Conservation (phyloP, 169 alveolate genomes). For the Cystoisospora suis region DNA sequence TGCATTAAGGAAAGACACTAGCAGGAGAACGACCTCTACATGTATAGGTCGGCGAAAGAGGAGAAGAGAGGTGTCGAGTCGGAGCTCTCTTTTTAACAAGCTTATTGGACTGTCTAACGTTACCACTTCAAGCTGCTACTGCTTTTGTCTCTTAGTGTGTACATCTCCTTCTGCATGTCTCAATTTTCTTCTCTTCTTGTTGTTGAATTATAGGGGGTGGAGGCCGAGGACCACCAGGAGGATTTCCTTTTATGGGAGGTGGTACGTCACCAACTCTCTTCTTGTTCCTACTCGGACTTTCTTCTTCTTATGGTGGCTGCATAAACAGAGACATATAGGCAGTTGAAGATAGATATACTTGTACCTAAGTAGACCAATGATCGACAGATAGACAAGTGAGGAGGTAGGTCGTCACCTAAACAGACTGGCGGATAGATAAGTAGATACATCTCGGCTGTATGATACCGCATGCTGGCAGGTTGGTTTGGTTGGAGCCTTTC, state of each 20-base stretch:
- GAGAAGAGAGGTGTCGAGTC: no score
- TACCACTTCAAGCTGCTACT: no score
- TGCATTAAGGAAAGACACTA: no score
- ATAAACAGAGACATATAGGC: neutral
- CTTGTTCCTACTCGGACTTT: neutral
- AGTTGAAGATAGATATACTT: neutral
- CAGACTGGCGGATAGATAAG: neutral
- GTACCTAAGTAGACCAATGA: neutral
- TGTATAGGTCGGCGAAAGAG: no score
- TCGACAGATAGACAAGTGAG: neutral
- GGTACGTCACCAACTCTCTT: neutral
- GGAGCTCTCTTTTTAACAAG: no score
- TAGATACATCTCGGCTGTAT: neutral
- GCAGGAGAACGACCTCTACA: no score
- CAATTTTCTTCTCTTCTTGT: no score
- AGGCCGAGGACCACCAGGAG: constrained; percentile 4
- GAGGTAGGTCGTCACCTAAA: neutral
- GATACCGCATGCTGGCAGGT: neutral
- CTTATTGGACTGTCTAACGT: no score
- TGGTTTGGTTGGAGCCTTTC: no score
- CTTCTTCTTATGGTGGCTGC: neutral
- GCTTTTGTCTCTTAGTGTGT: no score
- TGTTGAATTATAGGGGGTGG: no score
- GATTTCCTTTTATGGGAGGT: neutral
- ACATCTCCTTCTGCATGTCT: no score